A percentile compares a stretch with the other conserved stretches of the same genome.
phyloP scores from a whole-genome alignment of 1,139 yeast genomes.

The Pichia sp. region DNA sequence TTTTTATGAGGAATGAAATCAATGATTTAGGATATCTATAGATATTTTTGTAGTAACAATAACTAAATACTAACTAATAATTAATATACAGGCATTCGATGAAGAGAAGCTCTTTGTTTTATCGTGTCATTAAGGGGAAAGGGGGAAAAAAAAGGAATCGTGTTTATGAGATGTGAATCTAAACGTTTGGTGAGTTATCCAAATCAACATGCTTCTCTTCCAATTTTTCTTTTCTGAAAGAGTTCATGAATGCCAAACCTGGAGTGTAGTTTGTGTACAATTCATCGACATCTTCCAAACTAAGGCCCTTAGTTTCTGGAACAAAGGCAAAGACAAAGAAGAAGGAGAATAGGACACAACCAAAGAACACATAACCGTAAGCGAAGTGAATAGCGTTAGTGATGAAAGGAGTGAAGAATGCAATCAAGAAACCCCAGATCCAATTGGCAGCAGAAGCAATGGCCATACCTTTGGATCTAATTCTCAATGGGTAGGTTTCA shows the following conservation, averaged over 20 bases:
- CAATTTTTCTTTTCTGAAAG: constrained; percentile 7
- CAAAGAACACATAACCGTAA: constrained; percentile 75
- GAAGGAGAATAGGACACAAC: constrained; percentile 56
- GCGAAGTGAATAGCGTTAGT: constrained; percentile 50
- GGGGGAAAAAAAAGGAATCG: neutral
- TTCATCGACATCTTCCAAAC: constrained; percentile 71
- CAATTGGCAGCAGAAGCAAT: constrained; percentile 73
- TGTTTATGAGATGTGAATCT: neutral
- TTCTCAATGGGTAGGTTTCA: constrained; percentile 74
- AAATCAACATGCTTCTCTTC: constrained; percentile 10
- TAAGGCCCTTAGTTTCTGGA: constrained; percentile 70
- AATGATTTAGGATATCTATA: neutral
- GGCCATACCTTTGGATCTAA: constrained; percentile 77
- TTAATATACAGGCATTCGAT: neutral
- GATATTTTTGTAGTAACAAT: neutral
- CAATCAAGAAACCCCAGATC: constrained; percentile 74
- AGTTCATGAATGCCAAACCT: constrained; percentile 28
- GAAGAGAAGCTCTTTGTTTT: neutral
- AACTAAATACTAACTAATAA: neutral
- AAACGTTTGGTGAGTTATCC: neutral
- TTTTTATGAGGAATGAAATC: neutral
- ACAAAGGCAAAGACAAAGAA: constrained; percentile 62
- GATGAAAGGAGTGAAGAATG: constrained; percentile 70
- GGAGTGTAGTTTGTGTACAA: constrained; percentile 43
- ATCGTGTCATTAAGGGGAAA: constrained; percentile 1